phyloP scores from a whole-genome alignment of 2,329 filamentous ascomycete genomes.

The Diaporthe eres region DNA sequence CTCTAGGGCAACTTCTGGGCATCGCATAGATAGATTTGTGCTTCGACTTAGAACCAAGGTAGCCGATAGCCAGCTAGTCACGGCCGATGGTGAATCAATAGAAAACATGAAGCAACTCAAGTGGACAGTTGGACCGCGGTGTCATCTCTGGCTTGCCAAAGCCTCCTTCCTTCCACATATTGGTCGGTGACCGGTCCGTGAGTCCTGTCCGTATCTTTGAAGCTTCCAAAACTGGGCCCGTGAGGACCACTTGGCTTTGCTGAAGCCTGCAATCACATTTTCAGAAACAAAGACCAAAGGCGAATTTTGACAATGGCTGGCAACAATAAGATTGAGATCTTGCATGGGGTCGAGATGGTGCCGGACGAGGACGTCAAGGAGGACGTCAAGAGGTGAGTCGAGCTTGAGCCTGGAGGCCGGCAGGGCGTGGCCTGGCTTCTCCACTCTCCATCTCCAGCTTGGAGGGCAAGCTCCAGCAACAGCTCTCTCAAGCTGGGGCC shows the following conservation, averaged over 20 bases:
- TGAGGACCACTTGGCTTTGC: neutral
- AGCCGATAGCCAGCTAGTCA: neutral
- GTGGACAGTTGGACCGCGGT: neutral
- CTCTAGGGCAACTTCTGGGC: neutral
- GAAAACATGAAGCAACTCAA: neutral
- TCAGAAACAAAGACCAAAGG: neutral
- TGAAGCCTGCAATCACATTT: neutral
- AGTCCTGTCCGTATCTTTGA: neutral
- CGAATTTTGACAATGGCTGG: neutral
- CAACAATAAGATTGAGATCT: neutral
- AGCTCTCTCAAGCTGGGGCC: neutral
- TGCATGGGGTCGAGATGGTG: neutral
- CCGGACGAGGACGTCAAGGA: neutral
- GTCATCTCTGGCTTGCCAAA: neutral
- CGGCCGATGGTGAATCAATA: neutral
- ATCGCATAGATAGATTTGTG: neutral
- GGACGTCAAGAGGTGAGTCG: neutral
- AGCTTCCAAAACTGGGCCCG: neutral
- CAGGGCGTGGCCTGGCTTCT: neutral
- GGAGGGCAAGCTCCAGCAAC: neutral
- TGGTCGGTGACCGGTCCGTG: neutral
- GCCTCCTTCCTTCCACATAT: neutral
- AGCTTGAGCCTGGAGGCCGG: neutral
- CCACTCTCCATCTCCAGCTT: neutral
- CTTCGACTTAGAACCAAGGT: too few species aligned